Base-by-base conservation (phyloP, 208 protist genomes). In the Wallacemonas sp. region DNA sequence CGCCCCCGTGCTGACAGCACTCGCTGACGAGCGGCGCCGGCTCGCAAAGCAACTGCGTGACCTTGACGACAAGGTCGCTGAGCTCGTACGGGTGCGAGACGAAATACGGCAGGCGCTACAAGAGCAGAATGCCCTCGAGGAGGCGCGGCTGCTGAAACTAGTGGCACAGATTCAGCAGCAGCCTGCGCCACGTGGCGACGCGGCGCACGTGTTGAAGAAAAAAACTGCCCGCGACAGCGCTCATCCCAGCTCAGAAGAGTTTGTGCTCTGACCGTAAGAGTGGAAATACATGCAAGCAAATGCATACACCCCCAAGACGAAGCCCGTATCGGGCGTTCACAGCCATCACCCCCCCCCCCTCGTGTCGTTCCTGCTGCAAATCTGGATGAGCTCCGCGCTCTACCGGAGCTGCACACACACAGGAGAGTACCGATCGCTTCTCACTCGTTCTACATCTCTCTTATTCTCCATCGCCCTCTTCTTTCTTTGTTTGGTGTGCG, bases 41-140 rank as follows among this genome's bases (percentile, higher is more conserved):
- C 66, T 93, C 38, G 77, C 89, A 32, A 38, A 34, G 32, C 70
- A 76, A 19, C 58, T 87, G 38, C 42, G 59, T 26, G 57, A 66
- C 32, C 68, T 95, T n/a, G 87, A 95, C 27, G 36, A 44, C 13
- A 75, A 74, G 42, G 68, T 95, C 9, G 63, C 66, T 0, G 72
- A 92, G 41, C 70, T 93, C 46, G 70, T 73, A 3, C 13, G 38
- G 4, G 69, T 95, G 13, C 81, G 90, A 1, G 83, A 95, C 4
- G 85, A 92, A 10, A 89, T 95, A 38, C 72, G 83, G 1, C 33
- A 45, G 3, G 38, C 79, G 66, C 55, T 94, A 21, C 26, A 68
- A 24, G 58, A 76, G 57, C 62, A 53, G 17, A 71, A 65, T 9
- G 50, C 48, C 33, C 53, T 3, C 41, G 72, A 63, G 30, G 74